These are phyloP conservation scores for Sclerotinia subarctica DNA, from an alignment of 2,329 filamentous ascomycete genomes.

Conservation along the genomic window DNA sequence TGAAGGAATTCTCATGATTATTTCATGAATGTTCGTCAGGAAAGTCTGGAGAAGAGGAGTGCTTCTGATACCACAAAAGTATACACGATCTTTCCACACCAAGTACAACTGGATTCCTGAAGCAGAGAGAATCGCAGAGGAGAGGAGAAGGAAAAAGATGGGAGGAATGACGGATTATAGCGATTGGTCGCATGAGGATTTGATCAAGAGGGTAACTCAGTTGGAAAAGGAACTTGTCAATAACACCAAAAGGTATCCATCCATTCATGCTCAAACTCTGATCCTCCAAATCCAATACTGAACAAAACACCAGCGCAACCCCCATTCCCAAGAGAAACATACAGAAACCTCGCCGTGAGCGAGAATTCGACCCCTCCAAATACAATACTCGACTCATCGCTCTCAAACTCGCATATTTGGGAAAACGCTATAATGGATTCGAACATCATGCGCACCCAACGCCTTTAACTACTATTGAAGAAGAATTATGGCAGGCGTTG, in stretches of 20 bases:
- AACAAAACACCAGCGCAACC: conserved; percentile 18
- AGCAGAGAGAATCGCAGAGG: conserved; percentile 16
- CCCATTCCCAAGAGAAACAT: conserved; percentile 42
- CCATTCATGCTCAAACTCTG: neutral
- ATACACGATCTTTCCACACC: neutral
- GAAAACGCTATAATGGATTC: conserved; percentile 87
- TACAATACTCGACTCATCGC: conserved; percentile 84
- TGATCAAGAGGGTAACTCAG: conserved; percentile 64
- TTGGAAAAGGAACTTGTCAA: conserved; percentile 64
- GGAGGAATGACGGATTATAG: conserved; percentile 50
- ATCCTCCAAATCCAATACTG: neutral
- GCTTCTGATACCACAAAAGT: neutral
- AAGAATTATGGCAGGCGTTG: conserved; percentile 89
- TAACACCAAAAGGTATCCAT: conserved; percentile 41
- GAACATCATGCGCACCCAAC: conserved; percentile 75
- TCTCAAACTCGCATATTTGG: conserved; percentile 90
- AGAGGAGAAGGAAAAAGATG: conserved; percentile 18
- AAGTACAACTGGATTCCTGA: conserved; percentile 6
- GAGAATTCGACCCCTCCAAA: conserved; percentile 65
- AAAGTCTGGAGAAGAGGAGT: neutral
- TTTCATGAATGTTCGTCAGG: conserved; percentile 15
- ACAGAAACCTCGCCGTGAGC: conserved; percentile 35
- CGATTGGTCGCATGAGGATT: conserved; percentile 64
- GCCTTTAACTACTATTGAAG: conserved; percentile 79
- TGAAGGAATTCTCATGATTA: neutral